Evolutionary conservation across 305 asterid genomes (phyloP).

Genomic region (Solanum hybrid): DNA sequence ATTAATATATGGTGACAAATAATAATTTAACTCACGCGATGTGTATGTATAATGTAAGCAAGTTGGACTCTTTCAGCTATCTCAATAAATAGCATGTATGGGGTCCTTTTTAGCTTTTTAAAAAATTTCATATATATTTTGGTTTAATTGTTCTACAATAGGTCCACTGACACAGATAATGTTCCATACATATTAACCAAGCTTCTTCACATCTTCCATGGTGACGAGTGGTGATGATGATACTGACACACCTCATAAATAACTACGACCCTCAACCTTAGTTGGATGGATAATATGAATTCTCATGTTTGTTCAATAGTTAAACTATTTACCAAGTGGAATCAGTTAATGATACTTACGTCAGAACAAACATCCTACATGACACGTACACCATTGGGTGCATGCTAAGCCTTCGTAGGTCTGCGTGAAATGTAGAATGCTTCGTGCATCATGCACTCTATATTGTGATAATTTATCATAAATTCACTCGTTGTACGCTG

Average conservation of each 20-base stretch:
- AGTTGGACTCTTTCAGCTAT: not conserved
- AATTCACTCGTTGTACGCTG: not conserved
- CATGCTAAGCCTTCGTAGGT: not conserved
- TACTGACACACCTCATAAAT: not conserved
- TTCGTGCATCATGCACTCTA: not conserved
- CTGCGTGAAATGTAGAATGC: not conserved
- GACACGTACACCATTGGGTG: not conserved
- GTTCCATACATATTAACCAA: not conserved
- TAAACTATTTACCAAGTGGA: not conserved
- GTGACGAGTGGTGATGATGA: not conserved
- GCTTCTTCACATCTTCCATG: not conserved
- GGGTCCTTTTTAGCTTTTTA: not conserved
- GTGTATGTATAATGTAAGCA: constrained; percentile 5
- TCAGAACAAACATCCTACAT: not conserved
- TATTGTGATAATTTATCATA: not conserved
- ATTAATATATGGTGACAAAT: not conserved
- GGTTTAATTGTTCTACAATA: not conserved
- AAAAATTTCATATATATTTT: too few relatives aligned
- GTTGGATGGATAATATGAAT: not conserved
- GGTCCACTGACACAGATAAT: not conserved
- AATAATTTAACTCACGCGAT: constrained; percentile 22
- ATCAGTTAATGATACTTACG: not conserved
- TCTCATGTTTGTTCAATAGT: not conserved
- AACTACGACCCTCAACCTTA: not conserved
- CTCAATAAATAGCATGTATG: not conserved